A percentile compares a stretch with the other conserved stretches of the same genome.
Conservation (phyloP, 306 rosid genomes). For the Dalbergia oliveri region DNA sequence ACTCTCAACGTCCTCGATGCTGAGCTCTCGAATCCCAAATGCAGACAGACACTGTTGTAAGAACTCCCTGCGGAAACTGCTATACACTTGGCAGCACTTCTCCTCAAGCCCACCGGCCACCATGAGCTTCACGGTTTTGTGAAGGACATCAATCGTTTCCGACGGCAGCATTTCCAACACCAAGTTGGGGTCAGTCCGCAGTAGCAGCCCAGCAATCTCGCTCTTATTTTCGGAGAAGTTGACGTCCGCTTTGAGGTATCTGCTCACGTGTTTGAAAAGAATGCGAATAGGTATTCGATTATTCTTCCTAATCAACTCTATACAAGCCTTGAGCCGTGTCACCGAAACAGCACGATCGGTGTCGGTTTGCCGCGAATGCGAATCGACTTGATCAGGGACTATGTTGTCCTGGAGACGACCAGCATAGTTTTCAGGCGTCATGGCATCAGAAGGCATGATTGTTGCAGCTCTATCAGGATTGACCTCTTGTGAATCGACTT, state of each 20-base stretch:
- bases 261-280: background rate
- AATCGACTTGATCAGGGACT: too few relatives aligned
- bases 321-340: too few relatives aligned
- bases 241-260: too few relatives aligned
- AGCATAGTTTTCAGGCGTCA: background rate
- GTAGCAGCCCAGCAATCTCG: too few relatives aligned
- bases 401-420: too few relatives aligned
- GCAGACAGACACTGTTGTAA: constrained; percentile 64
- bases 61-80: constrained; percentile 69
- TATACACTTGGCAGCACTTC: constrained; percentile 66
- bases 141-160: constrained; percentile 62
- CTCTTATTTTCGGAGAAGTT: too few relatives aligned
- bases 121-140: constrained; percentile 73
- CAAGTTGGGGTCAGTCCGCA: constrained; percentile 51
- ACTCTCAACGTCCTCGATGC: constrained; percentile 50
- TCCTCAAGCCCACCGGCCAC: constrained; percentile 67
- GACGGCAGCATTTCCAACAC: constrained; percentile 64
- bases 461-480: too few relatives aligned
- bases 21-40: constrained; percentile 58
- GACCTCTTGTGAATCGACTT: too few relatives aligned
- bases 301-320: too few relatives aligned
- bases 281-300: background rate
- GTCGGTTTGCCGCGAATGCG: too few relatives aligned
- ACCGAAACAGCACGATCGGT: too few relatives aligned
- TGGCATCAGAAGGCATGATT: background rate